Evolutionary conservation across 192 early-diverging fungal species (phyloP).

Genomic region (Backusella morwellensis): DNA sequence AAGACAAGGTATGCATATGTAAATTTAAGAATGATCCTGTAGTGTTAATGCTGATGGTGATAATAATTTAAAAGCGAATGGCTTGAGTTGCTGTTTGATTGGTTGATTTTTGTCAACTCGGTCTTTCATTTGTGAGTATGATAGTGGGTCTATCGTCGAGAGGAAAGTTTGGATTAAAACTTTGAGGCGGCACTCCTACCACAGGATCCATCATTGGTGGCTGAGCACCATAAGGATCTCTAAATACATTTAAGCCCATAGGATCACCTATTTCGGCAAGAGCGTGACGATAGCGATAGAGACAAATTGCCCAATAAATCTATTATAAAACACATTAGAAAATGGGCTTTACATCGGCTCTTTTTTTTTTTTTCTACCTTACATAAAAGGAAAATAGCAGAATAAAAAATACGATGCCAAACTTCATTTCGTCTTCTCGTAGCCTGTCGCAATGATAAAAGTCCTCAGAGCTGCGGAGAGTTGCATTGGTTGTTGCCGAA

Average conservation of each 20-base stretch:
- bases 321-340: not conserved
- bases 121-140: not conserved
- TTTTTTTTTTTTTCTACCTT: conserved; percentile 3
- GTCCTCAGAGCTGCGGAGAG: not conserved
- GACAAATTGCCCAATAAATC: conserved; percentile 18
- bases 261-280: not conserved
- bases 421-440: conserved; percentile 35
- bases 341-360: not conserved
- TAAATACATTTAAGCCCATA: not conserved
- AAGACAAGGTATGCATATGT: not conserved
- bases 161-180: no score
- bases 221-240: not conserved
- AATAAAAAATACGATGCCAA: conserved; percentile 22
- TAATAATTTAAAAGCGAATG: not conserved
- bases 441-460: conserved; percentile 29
- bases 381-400: conserved; percentile 32
- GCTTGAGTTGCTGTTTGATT: not conserved
- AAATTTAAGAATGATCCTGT: not conserved
- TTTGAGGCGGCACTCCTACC: not conserved
- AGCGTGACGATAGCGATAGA: not conserved
- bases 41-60: not conserved
- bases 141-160: not conserved
- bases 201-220: not conserved
- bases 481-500: not conserved
- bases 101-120: not conserved